These are phyloP conservation scores for Orbilia blumenaviensis DNA, from an alignment of 2,329 filamentous ascomycete species.

Conservation along the genomic window DNA sequence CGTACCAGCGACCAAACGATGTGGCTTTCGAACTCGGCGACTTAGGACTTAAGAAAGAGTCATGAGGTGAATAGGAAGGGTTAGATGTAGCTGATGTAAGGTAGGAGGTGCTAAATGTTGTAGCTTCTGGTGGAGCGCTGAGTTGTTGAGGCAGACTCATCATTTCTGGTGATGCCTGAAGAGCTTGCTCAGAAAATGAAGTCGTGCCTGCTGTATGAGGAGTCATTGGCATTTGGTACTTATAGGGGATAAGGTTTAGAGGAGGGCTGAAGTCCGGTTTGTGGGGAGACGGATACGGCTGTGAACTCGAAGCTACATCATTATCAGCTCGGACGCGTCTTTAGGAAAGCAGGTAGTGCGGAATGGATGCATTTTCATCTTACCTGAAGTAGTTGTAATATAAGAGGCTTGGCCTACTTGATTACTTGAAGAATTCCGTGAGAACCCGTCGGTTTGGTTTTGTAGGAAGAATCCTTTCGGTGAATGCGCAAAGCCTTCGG, in stretches of 20 bases:
- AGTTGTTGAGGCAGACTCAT: slow-evolving; percentile 54
- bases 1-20: slow-evolving; percentile 53
- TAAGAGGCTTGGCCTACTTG: slow-evolving; percentile 56
- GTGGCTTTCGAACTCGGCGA: slow-evolving; percentile 26
- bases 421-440: slow-evolving; percentile 56
- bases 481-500: slow-evolving; percentile 57
- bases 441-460: slow-evolving; percentile 55
- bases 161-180: slow-evolving; percentile 55
- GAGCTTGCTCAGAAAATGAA: slow-evolving; percentile 54
- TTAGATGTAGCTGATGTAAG: slow-evolving; percentile 50
- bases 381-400: slow-evolving; percentile 56
- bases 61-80: slow-evolving; percentile 25
- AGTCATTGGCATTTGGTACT: slow-evolving; percentile 58
- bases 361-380: slow-evolving; percentile 13
- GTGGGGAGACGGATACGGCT: slow-evolving; percentile 57
- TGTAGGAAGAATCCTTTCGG: slow-evolving; percentile 56
- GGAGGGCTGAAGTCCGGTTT: slow-evolving; percentile 56
- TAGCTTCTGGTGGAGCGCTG: slow-evolving; percentile 57
- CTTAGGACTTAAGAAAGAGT: slow-evolving; percentile 37
- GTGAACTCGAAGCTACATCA: slow-evolving; percentile 51
- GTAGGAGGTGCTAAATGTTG: slow-evolving; percentile 57
- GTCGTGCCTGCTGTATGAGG: slow-evolving; percentile 56
- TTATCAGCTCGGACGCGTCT: slow-evolving; percentile 38
- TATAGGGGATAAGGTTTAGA: slow-evolving; percentile 57
- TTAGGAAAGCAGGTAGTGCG: not conserved